Percentiles rank a stretch among this genome's conserved stretches.
Evolutionary conservation across 768 basidiomycete species (phyloP).

Genomic region (Tricholoma matsutake): DNA sequence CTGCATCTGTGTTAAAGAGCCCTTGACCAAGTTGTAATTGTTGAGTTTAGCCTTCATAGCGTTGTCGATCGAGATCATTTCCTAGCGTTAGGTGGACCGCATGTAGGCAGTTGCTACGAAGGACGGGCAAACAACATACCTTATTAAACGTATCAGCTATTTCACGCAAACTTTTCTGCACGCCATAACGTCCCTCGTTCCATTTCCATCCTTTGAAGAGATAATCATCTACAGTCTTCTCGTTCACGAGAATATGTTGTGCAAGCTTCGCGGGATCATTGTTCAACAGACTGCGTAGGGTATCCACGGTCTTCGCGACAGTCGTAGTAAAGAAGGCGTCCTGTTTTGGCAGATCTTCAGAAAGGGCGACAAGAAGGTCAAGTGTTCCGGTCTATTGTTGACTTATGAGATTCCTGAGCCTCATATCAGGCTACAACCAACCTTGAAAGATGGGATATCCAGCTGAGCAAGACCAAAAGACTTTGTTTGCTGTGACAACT

Average conservation of each 20-base stretch:
- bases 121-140: conserved; percentile 39
- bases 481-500: conserved; percentile 59
- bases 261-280: conserved; percentile 76
- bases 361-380: conserved; percentile 81
- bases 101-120: not conserved
- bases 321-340: conserved; percentile 83
- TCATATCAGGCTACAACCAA: conserved; percentile 28
- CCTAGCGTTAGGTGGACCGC: conserved; percentile 46
- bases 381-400: conserved; percentile 83
- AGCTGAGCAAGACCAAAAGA: conserved; percentile 59
- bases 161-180: conserved; percentile 78
- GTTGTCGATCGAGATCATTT: conserved; percentile 92
- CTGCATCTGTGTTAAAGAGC: conserved; percentile 86
- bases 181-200: conserved; percentile 90
- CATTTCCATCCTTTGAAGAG: conserved; percentile 83
- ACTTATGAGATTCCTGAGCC: conserved; percentile 6
- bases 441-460: conserved; percentile 88
- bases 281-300: conserved; percentile 84
- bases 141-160: conserved; percentile 83
- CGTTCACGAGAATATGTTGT: conserved; percentile 79
- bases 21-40: conserved; percentile 93
- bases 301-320: conserved; percentile 93
- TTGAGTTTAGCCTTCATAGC: conserved; percentile 90
- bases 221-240: conserved; percentile 75
- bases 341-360: conserved; percentile 91